Percentiles rank a stretch among this genome's conserved stretches.
Evolutionary conservation across 306 rosid species (phyloP).

Genomic region (Quercus cerris): DNA sequence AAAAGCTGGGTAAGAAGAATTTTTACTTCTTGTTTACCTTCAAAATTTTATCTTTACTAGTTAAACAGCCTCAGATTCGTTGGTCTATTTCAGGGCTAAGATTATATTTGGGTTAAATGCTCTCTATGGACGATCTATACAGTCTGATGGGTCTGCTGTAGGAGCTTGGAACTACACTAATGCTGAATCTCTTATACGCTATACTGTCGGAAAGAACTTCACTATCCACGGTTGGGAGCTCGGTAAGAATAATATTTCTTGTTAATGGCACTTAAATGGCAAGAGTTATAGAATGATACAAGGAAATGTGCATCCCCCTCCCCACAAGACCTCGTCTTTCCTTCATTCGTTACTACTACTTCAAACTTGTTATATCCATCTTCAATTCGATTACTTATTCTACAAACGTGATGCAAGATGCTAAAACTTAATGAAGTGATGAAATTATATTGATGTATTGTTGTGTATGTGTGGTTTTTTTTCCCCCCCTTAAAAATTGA

Average conservation of each 20-base stretch:
- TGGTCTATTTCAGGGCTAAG: conserved; percentile 64
- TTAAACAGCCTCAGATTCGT: conserved; percentile 17
- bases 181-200: conserved; percentile 72
- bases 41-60: not conserved
- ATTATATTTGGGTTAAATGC: conserved; percentile 85
- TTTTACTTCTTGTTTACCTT: conserved; percentile 15
- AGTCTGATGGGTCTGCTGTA: conserved; percentile 29
- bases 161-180: conserved; percentile 80
- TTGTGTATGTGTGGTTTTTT: not conserved
- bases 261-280: not conserved
- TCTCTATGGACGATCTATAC: conserved; percentile 53
- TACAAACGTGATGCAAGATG: too few species aligned
- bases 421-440: not conserved
- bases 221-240: conserved; percentile 90
- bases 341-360: too few species aligned
- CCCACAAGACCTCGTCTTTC: too few species aligned
- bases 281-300: too few species aligned
- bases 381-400: too few species aligned
- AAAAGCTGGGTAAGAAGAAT: conserved; percentile 66
- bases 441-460: not conserved
- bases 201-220: conserved; percentile 66
- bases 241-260: conserved; percentile 46
- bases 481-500: not conserved
- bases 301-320: too few species aligned
- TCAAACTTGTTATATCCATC: too few species aligned